These are phyloP conservation scores for Madurella fahalii DNA, from an alignment of 2,329 filamentous ascomycete species.

Conservation along the genomic window DNA sequence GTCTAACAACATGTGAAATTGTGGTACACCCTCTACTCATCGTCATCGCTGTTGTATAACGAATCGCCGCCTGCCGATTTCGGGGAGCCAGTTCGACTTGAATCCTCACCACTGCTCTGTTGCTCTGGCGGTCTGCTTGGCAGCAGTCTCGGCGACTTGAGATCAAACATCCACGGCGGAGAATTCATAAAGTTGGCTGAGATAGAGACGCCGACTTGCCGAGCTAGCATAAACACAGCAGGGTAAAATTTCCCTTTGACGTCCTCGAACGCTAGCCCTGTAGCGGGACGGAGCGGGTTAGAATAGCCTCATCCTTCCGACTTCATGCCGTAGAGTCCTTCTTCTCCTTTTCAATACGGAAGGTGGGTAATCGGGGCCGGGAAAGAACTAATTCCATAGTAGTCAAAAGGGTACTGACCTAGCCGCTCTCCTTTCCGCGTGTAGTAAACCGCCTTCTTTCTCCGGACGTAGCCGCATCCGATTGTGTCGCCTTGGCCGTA, in stretches of 20 bases:
- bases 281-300: neutral
- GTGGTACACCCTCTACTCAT: too few species aligned
- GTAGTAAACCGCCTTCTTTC: neutral
- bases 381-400: neutral
- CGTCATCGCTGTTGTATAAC: too few species aligned
- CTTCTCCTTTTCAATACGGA: neutral
- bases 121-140: too few species aligned
- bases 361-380: neutral
- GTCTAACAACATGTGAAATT: too few species aligned
- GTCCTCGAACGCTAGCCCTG: neutral
- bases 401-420: neutral
- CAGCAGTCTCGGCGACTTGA: neutral
- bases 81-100: too few species aligned
- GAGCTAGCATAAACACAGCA: neutral
- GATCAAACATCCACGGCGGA: neutral
- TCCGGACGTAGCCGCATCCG: neutral
- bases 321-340: neutral
- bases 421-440: neutral
- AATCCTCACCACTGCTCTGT: too few species aligned
- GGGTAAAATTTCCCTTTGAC: neutral
- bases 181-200: neutral
- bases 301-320: neutral
- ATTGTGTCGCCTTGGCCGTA: too few species aligned
- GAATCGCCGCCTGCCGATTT: too few species aligned
- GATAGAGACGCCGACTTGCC: neutral